Base-by-base conservation (phyloP, 2,329 filamentous ascomycete genomes). In the Davidsoniella eucalypti region DNA sequence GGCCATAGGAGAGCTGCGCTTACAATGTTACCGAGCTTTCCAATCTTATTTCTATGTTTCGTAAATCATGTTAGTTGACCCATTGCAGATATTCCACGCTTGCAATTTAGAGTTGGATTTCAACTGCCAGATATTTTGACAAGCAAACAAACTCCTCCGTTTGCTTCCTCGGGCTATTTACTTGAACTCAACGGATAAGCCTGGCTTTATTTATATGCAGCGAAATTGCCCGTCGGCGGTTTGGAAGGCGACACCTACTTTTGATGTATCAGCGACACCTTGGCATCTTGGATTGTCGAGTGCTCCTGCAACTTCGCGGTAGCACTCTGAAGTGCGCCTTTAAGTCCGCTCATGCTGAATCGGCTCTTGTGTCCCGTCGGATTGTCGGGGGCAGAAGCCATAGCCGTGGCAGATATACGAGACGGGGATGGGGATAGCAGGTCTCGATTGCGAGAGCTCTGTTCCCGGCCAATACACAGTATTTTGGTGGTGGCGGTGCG, bases 1-100 rank as follows among this genome's bases (percentile, higher is more conserved):
- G 21, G 21, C 21, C 5, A 23, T 23, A 23, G 21, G 21, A 21
- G 23, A 38, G 38, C n/a, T 39, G 17, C 38, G 55, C 68, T 54
- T 65, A 79, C 75, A 57, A 82, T 56, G 56, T 82, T 82, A 39
- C 64, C 73, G 46, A 81, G 64, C 60, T 82, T 82, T 49, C 78
- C 78, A 57, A 81, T 69, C 53, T 78, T 69, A 56, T 80, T 61
- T 50, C 65, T 67, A 18, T 16, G 29, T n/a, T 10, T n/a, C 17
- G 29, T 21, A 50, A 4, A 25, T n/a, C 4, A 44, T 46, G 45
- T 39, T 48, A 16, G 38, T 42, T 36, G 5, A 3, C 33, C 16
- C 23, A n/a, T 39, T 39, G 29, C 12, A 16, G 18, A 17, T 21
- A 26, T 41, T n/a, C 5, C n/a, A 21, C 14, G 16, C 33, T 45